Evolutionary conservation across 352 stramenopile genomes (phyloP), one percentile per base, ranked within the genome.

Genomic region (Saprolegnia parasitica): DNA sequence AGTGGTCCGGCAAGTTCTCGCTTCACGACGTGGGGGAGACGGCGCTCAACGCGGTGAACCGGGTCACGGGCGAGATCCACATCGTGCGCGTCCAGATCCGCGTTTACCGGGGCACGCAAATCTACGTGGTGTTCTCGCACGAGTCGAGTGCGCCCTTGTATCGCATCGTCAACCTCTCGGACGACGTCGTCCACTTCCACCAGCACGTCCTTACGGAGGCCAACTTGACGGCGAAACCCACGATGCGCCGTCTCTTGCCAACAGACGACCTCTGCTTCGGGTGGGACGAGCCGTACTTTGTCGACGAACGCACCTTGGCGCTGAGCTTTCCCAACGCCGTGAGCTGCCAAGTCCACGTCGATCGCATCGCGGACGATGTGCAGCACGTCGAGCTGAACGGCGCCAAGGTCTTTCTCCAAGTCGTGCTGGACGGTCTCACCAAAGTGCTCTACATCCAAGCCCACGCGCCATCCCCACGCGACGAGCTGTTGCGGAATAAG

Each of bases 11-110:
- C 32, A 89, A 88, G 24, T 80, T 96, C 20, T 92, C 85, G 0
- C 72, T 95, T 0, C 83, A 93, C 37, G 83, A 95, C 42, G 85
- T 94, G 21, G 90, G 86, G 46, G 88, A 95, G 67, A 91, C 83
- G 21, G 83, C 87, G 20, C 77, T 93, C 32, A 96, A 96, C 70
- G 67, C 92, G n/a, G 92, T 84, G 64, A 95, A 90, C 72, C 83
- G 81, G 58, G 85, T 89, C 63, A 87, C 87, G 2, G 86, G 79
- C 62, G 76, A 86, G 15, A 83, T 93, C n/a, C 77, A 85, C n/a
- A 81, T 94, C 15, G 62, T 94, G 1, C 86, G 87, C 1, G 76
- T 93, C 24, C 84, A 96, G 72, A 81, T 95, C 39, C 84, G 86
- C 11, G 78, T 93, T 0, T 80, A 94, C 47, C 82, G 78, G 15